Conservation (phyloP, 345 rosid species). For the Acer campestre region DNA sequence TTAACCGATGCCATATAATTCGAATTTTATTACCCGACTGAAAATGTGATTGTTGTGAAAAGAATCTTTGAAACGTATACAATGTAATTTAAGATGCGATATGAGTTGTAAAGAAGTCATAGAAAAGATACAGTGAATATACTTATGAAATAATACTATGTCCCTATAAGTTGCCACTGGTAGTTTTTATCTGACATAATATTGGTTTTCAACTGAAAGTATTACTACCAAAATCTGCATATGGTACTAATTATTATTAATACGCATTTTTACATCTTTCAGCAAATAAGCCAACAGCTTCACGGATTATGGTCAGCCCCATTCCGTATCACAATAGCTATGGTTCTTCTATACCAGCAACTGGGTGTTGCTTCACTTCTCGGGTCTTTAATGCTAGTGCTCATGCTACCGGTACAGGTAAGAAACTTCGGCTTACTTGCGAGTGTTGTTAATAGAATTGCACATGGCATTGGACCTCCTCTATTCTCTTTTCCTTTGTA, state of each 20-base stretch:
- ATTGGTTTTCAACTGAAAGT: not conserved
- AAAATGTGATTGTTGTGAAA: not conserved
- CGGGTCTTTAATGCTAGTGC: conserved; percentile 76
- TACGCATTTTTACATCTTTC: conserved; percentile 24
- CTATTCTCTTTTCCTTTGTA: not conserved
- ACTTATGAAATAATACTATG: not conserved
- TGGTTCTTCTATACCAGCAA: conserved; percentile 90
- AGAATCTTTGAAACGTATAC: not conserved
- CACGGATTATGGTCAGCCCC: conserved; percentile 97
- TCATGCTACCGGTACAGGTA: conserved; percentile 86
- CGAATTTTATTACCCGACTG: not conserved
- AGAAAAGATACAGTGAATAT: not conserved
- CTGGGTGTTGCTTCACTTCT: conserved; percentile 89
- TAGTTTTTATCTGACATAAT: not conserved
- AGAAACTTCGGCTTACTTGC: conserved; percentile 1
- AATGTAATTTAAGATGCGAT: not conserved
- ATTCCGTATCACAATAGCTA: conserved; percentile 74
- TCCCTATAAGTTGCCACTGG: not conserved
- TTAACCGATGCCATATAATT: not conserved
- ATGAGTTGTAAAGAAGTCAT: not conserved
- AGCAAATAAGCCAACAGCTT: conserved; percentile 89
- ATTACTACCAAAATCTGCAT: not conserved
- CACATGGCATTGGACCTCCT: not conserved
- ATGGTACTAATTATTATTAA: not conserved
- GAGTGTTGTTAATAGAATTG: not conserved